Evolutionary conservation across 768 basidiomycete genomes (phyloP).

Genomic region (Mycena leptocephala): DNA sequence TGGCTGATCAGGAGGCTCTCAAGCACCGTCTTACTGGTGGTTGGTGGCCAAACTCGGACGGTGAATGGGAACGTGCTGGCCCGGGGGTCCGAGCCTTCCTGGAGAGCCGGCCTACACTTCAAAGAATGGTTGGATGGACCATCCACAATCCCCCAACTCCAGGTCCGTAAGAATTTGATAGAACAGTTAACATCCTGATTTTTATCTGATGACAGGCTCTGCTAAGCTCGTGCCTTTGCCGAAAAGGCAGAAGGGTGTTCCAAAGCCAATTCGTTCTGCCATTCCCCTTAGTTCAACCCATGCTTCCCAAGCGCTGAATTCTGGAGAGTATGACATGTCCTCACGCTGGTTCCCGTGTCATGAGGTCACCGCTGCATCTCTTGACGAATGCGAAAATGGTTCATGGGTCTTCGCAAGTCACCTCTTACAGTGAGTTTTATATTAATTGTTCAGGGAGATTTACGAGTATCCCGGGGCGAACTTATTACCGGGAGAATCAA

Average conservation of each 20-base stretch:
- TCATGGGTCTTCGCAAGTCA: conserved; percentile 6
- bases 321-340: background rate
- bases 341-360: background rate
- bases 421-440: background rate
- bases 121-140: conserved; percentile 41
- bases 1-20: conserved; percentile 39
- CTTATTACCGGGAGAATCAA: background rate
- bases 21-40: conserved; percentile 45
- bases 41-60: background rate
- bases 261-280: background rate
- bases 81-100: background rate
- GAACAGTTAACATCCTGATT: background rate
- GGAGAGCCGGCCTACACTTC: background rate
- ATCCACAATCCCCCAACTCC: background rate
- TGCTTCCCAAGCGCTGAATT: background rate
- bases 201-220: too few relatives aligned
- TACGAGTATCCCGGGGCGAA: background rate
- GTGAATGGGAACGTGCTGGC: conserved; percentile 22
- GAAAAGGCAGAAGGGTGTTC: background rate
- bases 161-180: background rate
- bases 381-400: background rate
- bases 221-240: background rate
- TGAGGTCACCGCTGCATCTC: background rate
- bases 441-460: background rate
- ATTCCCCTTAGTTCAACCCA: background rate